phyloP scores from a whole-genome alignment of 257 asterid species.

The Solanum acaule region DNA sequence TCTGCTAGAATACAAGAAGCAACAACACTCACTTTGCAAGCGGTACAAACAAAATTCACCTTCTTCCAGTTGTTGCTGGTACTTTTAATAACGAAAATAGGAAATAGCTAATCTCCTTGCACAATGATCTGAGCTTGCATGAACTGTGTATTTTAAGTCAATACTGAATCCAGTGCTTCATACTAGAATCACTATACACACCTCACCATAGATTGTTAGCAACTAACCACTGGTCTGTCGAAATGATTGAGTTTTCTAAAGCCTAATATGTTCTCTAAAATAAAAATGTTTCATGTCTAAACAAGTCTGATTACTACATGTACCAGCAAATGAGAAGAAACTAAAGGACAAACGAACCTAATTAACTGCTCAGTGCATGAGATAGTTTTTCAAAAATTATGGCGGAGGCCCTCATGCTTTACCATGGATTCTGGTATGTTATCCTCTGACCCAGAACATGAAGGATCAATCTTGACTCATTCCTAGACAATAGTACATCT shows the following conservation, averaged over 20 bases:
- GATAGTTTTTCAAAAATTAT: slow-evolving; percentile 32
- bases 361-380: slow-evolving; percentile 31
- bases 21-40: neutral
- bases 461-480: neutral
- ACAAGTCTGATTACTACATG: neutral
- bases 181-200: too few relatives aligned
- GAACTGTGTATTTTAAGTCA: too few relatives aligned
- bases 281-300: neutral
- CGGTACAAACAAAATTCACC: neutral
- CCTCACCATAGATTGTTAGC: too few relatives aligned
- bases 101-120: neutral
- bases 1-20: neutral
- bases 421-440: slow-evolving; percentile 45
- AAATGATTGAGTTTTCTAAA: neutral
- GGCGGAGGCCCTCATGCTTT: neutral
- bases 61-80: neutral
- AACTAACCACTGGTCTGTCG: neutral
- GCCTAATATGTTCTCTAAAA: neutral
- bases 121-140: neutral
- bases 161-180: too few relatives aligned
- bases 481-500: neutral
- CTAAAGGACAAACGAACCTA: slow-evolving; percentile 6
- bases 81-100: neutral
- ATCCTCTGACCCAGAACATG: slow-evolving; percentile 20
- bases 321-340: neutral